A percentile compares a stretch with the other conserved stretches of the same genome.
Conservation (phyloP, 495 filamentous ascomycete genomes). For the Neurospora sp. region DNA sequence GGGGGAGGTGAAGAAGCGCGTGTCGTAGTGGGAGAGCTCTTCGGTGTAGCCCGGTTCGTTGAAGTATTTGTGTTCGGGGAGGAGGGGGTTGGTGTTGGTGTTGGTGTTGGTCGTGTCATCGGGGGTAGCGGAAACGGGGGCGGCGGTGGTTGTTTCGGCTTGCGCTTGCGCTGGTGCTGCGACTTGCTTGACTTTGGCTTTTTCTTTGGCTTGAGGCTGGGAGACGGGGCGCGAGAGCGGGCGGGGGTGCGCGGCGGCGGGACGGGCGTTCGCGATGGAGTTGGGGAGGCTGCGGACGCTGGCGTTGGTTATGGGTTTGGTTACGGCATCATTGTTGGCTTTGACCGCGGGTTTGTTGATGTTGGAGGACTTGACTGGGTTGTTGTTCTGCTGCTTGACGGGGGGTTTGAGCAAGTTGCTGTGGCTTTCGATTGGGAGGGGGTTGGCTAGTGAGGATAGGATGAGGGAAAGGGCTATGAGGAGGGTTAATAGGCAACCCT, state of each 20-base stretch:
- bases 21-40: conserved; percentile 61
- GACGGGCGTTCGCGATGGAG: neutral
- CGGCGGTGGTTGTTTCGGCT: neutral
- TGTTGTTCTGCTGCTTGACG: no score
- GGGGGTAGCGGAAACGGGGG: no score
- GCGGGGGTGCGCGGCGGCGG: neutral
- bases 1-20: conserved; percentile 49
- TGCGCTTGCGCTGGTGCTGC: neutral
- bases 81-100: neutral
- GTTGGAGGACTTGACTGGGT: neutral
- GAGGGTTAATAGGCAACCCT: neutral
- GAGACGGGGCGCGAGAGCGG: neutral
- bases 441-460: neutral
- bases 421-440: neutral
- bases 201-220: neutral
- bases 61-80: conserved; percentile 34
- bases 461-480: neutral
- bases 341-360: neutral
- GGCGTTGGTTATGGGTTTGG: neutral
- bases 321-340: neutral
- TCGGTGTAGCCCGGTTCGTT: conserved; percentile 47
- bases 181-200: neutral
- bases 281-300: neutral
- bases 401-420: neutral
- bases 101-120: neutral